Evolutionary conservation across 257 asterid genomes (phyloP), one percentile per base, ranked within the genome.

Genomic region (Solanum stenotomum): DNA sequence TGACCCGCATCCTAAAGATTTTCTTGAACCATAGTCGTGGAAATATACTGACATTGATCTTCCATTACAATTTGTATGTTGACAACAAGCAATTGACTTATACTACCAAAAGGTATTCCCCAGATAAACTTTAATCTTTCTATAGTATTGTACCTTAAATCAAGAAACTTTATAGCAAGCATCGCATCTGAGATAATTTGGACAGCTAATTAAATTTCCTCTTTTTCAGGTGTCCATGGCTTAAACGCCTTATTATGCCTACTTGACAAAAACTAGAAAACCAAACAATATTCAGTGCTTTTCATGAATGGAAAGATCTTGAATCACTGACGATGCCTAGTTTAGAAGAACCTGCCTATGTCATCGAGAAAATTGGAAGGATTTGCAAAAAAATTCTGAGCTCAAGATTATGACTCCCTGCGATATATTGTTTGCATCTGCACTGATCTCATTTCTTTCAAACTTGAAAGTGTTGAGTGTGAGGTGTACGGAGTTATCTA

Each of bases 241-340:
- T 52, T 16, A 5, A 16, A 52, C 9, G 0, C 61, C 61, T 6
- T 16, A 23, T 16, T 16, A 52, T 52, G 23, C 23, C 61, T 52
- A 6, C 61, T 15, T 49, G 61, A 18, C 8, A 49, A 15, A 15
- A 49, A 49, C 92, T 96, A 91, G 93, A 92, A 91, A 91, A 87
- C 89, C 87, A 93, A 3, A 94, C 95, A 84, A 94, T 95, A 88
- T 92, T 94, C 81, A 88, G 85, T 42, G 96, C 96, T 20, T 86
- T 96, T 25, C 91, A 86, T 2, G 56, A 42, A n/a, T 96, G 98
- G 98, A 25, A 89, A 87, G 90, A 93, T 83, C 96, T 96, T 1
- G 95, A 94, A 90, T 95, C 96, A 4, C 89, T 95, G 18, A 94
- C 95, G 34, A 93, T 96, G 95, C 98, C 95, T 5, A 92, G 94